These are phyloP conservation scores for Ganoderma lingzhi DNA, from an alignment of 1,284 basidiomycete species.

Conservation along the genomic window DNA sequence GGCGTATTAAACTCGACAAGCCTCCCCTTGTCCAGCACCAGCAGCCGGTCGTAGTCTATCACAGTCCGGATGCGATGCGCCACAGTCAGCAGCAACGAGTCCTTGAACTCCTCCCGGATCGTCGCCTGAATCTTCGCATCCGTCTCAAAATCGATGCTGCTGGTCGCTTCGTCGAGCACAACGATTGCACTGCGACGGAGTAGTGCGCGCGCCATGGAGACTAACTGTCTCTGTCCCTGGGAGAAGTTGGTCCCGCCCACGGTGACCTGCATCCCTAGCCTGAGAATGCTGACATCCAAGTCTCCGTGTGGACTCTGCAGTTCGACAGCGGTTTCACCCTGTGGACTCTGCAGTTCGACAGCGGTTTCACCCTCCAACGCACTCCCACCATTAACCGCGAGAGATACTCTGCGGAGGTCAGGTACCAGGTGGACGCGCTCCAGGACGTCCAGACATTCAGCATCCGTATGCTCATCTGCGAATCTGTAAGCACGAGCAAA, in stretches of 20 bases:
- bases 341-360: conserved; percentile 40
- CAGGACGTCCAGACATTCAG: conserved; percentile 75
- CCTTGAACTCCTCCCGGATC: conserved; percentile 81
- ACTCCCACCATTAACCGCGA: conserved; percentile 48
- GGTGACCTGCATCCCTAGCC: conserved; percentile 70
- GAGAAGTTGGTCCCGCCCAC: conserved; percentile 87
- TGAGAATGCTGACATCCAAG: conserved; percentile 47
- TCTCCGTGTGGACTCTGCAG: not conserved
- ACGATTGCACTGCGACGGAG: conserved; percentile 80
- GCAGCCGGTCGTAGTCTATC: conserved; percentile 82
- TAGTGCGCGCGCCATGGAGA: conserved; percentile 83
- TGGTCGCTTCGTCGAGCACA: conserved; percentile 86
- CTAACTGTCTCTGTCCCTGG: conserved; percentile 85
- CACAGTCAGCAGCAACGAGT: conserved; percentile 62
- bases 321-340: conserved; percentile 56
- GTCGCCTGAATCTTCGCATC: conserved; percentile 82
- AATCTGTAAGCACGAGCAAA: not conserved
- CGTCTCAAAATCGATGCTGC: conserved; percentile 79
- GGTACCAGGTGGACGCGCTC: conserved; percentile 70
- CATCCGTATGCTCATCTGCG: conserved; percentile 80
- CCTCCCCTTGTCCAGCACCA: conserved; percentile 85
- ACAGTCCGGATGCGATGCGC: conserved; percentile 62
- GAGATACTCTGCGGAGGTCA: conserved; percentile 49
- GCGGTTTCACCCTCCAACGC: conserved; percentile 58
- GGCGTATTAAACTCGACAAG: conserved; percentile 89